phyloP scores from a whole-genome alignment of 2,329 filamentous ascomycete species.

The Pyrenochaeta sp. region DNA sequence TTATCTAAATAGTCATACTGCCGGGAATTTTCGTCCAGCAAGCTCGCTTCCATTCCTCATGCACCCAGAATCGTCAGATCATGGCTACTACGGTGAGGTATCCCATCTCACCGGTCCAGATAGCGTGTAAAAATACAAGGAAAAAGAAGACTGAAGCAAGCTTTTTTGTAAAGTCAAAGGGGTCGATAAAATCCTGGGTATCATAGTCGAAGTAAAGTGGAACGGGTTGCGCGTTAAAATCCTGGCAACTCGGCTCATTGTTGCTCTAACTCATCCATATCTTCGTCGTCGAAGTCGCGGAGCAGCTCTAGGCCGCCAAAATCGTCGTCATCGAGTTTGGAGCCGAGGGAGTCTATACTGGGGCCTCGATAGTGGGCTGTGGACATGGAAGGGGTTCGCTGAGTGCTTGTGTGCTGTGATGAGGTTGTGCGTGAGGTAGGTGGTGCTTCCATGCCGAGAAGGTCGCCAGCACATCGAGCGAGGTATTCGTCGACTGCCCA shows the following conservation, averaged over 20 bases:
- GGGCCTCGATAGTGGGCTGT: neutral
- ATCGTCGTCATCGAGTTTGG: slow-evolving; percentile 15
- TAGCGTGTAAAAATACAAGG: too few species aligned
- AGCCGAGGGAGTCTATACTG: neutral
- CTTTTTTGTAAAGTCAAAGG: too few species aligned
- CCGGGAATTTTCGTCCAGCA: too few species aligned
- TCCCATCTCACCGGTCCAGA: too few species aligned
- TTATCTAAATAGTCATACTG: too few species aligned
- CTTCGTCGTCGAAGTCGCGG: slow-evolving; percentile 39
- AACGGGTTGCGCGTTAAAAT: neutral
- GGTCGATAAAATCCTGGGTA: too few species aligned
- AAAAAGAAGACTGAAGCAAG: too few species aligned
- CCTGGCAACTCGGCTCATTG: neutral
- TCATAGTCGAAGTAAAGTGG: neutral
- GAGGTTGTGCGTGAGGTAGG: neutral
- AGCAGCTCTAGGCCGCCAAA: slow-evolving; percentile 45
- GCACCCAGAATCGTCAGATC: too few species aligned
- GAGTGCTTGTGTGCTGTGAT: slow-evolving; percentile 6
- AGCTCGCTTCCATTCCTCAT: too few species aligned
- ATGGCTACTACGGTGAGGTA: too few species aligned
- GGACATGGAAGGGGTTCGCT: too few species aligned
- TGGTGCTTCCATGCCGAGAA: slow-evolving; percentile 38
- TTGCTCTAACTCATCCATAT: slow-evolving; percentile 19
- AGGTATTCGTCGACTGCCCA: slow-evolving; percentile 51
- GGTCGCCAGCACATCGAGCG: slow-evolving; percentile 44